Percentiles rank a stretch among this genome's conserved stretches.
phyloP scores from a whole-genome alignment of 164 flowering plant genomes.

The Houttuynia cordata region DNA sequence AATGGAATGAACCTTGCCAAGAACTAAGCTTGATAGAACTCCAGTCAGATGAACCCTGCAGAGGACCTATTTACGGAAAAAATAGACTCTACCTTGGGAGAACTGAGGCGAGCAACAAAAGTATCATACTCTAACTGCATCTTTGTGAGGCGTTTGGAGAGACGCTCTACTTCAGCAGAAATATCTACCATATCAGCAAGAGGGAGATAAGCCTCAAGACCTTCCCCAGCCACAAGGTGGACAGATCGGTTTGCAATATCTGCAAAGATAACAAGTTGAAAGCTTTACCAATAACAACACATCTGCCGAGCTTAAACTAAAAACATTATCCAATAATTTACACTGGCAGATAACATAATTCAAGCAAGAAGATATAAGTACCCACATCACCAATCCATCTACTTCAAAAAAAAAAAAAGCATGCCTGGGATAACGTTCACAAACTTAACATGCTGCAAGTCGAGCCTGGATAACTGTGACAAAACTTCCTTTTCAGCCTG shows the following conservation, averaged over 20 bases:
- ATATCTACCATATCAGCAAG: slow-evolving; percentile 91
- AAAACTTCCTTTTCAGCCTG: slow-evolving; percentile 83
- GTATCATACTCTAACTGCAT: slow-evolving; percentile 76
- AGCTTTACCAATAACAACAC: neutral
- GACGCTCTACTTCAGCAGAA: slow-evolving; percentile 75
- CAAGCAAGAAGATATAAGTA: neutral
- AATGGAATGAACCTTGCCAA: neutral
- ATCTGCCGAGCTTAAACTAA: neutral
- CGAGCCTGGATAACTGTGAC: slow-evolving; percentile 74
- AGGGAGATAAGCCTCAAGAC: slow-evolving; percentile 91
- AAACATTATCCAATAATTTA: neutral
- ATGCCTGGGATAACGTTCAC: slow-evolving; percentile 61
- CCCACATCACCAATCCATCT: neutral
- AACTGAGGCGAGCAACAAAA: slow-evolving; percentile 58
- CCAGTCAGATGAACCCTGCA: no score
- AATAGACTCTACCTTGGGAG: slow-evolving; percentile 38
- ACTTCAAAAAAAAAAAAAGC: neutral
- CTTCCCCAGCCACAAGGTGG: slow-evolving; percentile 87
- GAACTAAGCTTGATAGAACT: no score
- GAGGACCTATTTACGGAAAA: neutral
- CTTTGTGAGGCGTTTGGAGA: slow-evolving; percentile 73
- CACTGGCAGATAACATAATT: neutral
- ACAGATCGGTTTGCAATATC: slow-evolving; percentile 77
- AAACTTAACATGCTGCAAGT: slow-evolving; percentile 47
- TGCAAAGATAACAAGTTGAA: slow-evolving; percentile 12